phyloP scores from a whole-genome alignment of 2,329 filamentous ascomycete genomes.

The Botrytis fabae region DNA sequence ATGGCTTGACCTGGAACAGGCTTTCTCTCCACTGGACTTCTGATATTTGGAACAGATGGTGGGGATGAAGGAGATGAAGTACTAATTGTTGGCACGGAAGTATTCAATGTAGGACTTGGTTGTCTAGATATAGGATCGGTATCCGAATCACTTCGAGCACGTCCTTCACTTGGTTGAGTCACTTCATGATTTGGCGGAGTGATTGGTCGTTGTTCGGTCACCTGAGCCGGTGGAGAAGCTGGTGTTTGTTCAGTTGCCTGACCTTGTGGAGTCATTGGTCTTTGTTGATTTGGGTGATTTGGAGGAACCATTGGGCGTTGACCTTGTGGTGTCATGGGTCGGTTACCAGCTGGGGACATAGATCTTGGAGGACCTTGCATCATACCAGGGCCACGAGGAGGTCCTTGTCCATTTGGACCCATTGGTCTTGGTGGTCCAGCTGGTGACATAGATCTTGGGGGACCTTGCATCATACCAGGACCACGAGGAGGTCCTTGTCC shows the following conservation, averaged over 20 bases:
- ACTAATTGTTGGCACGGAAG: slow-evolving; percentile 23
- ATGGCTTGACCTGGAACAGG: slow-evolving; percentile 41
- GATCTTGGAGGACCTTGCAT: slow-evolving; percentile 29
- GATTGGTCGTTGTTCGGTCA: not conserved
- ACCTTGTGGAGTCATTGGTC: slow-evolving; percentile 25
- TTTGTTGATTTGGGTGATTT: slow-evolving; percentile 10
- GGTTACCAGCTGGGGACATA: slow-evolving; percentile 24
- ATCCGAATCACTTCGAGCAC: slow-evolving; percentile 31
- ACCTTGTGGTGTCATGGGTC: slow-evolving; percentile 24
- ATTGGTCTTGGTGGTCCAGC: slow-evolving; percentile 27
- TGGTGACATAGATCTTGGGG: slow-evolving; percentile 22
- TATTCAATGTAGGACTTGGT: slow-evolving; percentile 35
- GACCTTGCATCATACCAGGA: slow-evolving; percentile 26
- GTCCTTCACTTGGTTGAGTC: slow-evolving; percentile 24
- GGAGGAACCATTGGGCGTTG: slow-evolving; percentile 13
- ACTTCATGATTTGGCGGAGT: slow-evolving; percentile 10
- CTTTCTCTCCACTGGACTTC: slow-evolving; percentile 31
- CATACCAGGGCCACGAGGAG: slow-evolving; percentile 19
- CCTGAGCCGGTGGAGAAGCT: slow-evolving; percentile 16
- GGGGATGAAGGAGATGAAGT: slow-evolving; percentile 19
- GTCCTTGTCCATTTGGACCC: slow-evolving; percentile 27
- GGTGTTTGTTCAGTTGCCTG: not conserved
- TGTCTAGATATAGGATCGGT: slow-evolving; percentile 30
- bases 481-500: slow-evolving; percentile 27
- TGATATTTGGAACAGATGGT: slow-evolving; percentile 22